Conservation (phyloP, 495 filamentous ascomycete genomes). For the Lentithecium fluviatile region DNA sequence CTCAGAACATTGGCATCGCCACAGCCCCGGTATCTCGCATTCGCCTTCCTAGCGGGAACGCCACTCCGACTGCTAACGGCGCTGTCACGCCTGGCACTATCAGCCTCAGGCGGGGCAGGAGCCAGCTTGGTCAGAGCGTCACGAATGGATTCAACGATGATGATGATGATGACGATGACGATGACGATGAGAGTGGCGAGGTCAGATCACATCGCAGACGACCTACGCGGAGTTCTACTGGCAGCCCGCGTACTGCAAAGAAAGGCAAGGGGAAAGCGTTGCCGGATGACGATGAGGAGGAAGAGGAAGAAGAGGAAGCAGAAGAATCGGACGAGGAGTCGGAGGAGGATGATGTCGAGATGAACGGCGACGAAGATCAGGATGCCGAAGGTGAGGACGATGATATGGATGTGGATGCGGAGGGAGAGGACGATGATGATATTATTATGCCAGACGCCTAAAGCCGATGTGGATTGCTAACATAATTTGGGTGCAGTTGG, state of each 20-base stretch:
- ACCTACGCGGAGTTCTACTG: constrained; percentile 23
- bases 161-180: constrained; percentile 26
- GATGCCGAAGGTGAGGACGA: constrained; percentile 34
- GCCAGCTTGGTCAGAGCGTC: constrained; percentile 41
- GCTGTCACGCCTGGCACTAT: constrained; percentile 18
- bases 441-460: constrained; percentile 13
- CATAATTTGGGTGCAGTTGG: not conserved
- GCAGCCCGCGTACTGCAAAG: constrained; percentile 13
- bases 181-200: constrained; percentile 27
- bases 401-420: constrained; percentile 31
- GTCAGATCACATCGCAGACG: constrained; percentile 22
- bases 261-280: constrained; percentile 24
- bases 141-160: constrained; percentile 25
- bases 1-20: constrained; percentile 19
- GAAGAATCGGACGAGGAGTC: constrained; percentile 26
- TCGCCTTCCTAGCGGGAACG: constrained; percentile 26
- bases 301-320: constrained; percentile 31
- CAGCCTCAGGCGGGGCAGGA: constrained; percentile 40
- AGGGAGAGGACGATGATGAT: constrained; percentile 34
- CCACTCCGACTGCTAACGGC: constrained; percentile 26
- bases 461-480: not conserved
- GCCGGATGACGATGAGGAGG: constrained; percentile 13
- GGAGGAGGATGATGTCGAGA: constrained; percentile 13
- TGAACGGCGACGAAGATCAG: constrained; percentile 28
- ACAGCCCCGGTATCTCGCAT: constrained; percentile 15